Percentiles rank a stretch among this genome's conserved stretches.
These are phyloP conservation scores for Pulveroboletus ravenelii DNA, from an alignment of 768 basidiomycete genomes.

Conservation along the genomic window DNA sequence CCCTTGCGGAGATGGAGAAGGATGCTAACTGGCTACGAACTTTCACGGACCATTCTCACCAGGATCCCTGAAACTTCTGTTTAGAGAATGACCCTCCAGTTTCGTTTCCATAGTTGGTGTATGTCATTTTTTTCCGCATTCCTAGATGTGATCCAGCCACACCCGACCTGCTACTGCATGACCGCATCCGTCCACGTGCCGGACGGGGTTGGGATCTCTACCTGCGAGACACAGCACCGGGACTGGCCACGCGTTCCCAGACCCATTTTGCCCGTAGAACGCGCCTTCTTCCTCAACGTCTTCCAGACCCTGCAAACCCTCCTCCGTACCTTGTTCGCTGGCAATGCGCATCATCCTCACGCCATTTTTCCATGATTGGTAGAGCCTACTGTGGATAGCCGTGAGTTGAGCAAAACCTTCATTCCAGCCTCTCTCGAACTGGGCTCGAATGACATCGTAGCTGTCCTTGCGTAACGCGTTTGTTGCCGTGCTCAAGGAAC, in stretches of 20 bases:
- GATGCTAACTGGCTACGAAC: slow-evolving; percentile 67
- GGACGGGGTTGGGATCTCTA: slow-evolving; percentile 12
- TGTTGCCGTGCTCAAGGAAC: slow-evolving; percentile 45
- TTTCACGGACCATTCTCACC: slow-evolving; percentile 39
- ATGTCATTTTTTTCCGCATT: background rate
- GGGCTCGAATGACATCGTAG: slow-evolving; percentile 38
- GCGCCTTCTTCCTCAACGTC: slow-evolving; percentile 28
- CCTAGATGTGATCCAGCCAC: slow-evolving; percentile 33
- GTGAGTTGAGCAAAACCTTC: slow-evolving; percentile 52
- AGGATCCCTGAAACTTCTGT: background rate
- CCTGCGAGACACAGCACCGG: slow-evolving; percentile 42
- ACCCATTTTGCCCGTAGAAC: slow-evolving; percentile 20
- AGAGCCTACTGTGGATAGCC: slow-evolving; percentile 44
- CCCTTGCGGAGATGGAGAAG: slow-evolving; percentile 69
- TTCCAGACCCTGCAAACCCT: slow-evolving; percentile 33
- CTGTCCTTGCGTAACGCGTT: slow-evolving; percentile 27
- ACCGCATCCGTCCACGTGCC: slow-evolving; percentile 36
- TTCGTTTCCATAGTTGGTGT: slow-evolving; percentile 3
- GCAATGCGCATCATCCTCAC: slow-evolving; percentile 40
- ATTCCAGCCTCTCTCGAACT: slow-evolving; percentile 61
- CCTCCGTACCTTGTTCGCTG: slow-evolving; percentile 23
- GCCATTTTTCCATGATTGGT: slow-evolving; percentile 45
- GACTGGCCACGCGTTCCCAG: slow-evolving; percentile 9
- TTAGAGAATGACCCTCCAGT: background rate
- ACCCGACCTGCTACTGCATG: slow-evolving; percentile 33